Evolutionary conservation across 495 filamentous ascomycete genomes (phyloP).

Genomic region (Penicillium bialowiezense): DNA sequence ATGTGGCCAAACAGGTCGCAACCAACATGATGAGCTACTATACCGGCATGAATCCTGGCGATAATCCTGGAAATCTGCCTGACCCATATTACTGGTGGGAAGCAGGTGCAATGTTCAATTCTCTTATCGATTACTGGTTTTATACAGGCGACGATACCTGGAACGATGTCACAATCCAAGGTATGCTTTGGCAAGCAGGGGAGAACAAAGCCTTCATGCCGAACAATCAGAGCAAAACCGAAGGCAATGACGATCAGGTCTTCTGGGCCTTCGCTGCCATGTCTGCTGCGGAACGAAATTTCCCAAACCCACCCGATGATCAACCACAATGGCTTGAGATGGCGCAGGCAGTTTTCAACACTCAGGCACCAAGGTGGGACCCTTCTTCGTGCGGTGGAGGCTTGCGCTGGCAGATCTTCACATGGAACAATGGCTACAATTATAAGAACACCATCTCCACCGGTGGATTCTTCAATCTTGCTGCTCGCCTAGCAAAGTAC

Average conservation of each 20-base stretch:
- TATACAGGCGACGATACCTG: conserved; percentile 74
- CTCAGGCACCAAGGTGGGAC: conserved; percentile 71
- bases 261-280: conserved; percentile 86
- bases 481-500: conserved; percentile 70
- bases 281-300: conserved; percentile 76
- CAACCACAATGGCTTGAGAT: conserved; percentile 73
- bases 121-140: conserved; percentile 80
- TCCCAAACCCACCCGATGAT: conserved; percentile 52
- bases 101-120: conserved; percentile 71
- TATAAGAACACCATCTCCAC: conserved; percentile 84
- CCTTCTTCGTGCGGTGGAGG: conserved; percentile 64
- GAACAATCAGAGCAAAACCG: conserved; percentile 69
- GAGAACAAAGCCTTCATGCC: conserved; percentile 73
- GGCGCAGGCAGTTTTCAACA: conserved; percentile 80
- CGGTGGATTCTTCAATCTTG: conserved; percentile 77
- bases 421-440: conserved; percentile 72
- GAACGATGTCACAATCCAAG: conserved; percentile 66
- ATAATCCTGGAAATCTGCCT: conserved; percentile 69
- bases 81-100: conserved; percentile 85
- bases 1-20: conserved; percentile 39
- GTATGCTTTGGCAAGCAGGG: conserved; percentile 67
- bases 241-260: conserved; percentile 82
- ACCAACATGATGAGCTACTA: conserved; percentile 59
- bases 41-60: conserved; percentile 67
- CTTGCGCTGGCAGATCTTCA: conserved; percentile 82